Evolutionary conservation across 75 land plant genomes (phyloP), one percentile per base, ranked within the genome.

Genomic region (Larix kaempferi): DNA sequence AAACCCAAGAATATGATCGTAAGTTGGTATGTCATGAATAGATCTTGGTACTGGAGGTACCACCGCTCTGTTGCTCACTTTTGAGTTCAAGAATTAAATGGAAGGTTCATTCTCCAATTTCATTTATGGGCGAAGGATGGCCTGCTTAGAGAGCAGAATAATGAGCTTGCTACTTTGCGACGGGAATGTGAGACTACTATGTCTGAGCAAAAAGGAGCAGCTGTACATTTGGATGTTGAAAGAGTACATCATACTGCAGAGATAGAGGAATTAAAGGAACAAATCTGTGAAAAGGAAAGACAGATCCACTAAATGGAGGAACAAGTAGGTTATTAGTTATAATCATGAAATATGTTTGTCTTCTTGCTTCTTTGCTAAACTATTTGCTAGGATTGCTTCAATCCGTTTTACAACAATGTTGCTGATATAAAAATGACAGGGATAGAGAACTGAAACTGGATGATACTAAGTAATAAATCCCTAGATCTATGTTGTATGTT

Each of bases 41-140:
- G n/a, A n/a, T n/a, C n/a, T n/a, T n/a, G n/a, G n/a, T n/a, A n/a
- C n/a, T n/a, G n/a, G n/a, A n/a, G n/a, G n/a, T n/a, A n/a, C n/a
- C n/a, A n/a, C n/a, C n/a, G n/a, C n/a, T n/a, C n/a, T n/a, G n/a
- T n/a, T n/a, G n/a, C n/a, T n/a, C n/a, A n/a, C n/a, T n/a, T n/a
- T n/a, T n/a, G n/a, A n/a, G n/a, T n/a, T n/a, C n/a, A n/a, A n/a
- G n/a, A n/a, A n/a, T n/a, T n/a, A n/a, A n/a, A n/a, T n/a, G n/a
- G n/a, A n/a, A n/a, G n/a, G n/a, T n/a, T n/a, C n/a, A n/a, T n/a
- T n/a, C n/a, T n/a, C n/a, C n/a, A n/a, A n/a, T n/a, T n/a, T n/a
- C n/a, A n/a, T n/a, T n/a, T 94, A 17, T 95, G 99, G 98, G 98
- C 94, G 12, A 97, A 95, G 58, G 99, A 95, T 78, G 98, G 89